These are phyloP conservation scores for Leersia perrieri DNA, from an alignment of 176 grass and related monocot genomes.

Conservation along the genomic window DNA sequence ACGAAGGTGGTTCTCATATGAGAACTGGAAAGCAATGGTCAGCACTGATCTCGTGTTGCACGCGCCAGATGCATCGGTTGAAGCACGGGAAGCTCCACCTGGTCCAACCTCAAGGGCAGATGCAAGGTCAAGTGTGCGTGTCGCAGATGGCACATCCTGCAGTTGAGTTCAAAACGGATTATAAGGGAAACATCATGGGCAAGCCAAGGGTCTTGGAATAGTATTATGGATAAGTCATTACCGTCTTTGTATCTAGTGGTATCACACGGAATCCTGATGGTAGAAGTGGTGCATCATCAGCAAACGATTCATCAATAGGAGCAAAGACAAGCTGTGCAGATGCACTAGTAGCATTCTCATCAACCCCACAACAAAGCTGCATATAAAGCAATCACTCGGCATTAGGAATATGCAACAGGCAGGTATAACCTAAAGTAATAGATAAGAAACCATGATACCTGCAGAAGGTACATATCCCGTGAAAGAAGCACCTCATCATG, in stretches of 20 bases:
- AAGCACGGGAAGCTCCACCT: slow-evolving; percentile 24
- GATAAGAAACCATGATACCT: slow-evolving; percentile 41
- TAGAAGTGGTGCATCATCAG: slow-evolving; percentile 79
- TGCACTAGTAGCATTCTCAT: slow-evolving; percentile 69
- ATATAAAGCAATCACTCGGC: neutral
- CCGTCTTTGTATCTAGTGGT: slow-evolving; percentile 71
- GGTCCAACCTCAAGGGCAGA: slow-evolving; percentile 82
- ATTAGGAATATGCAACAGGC: neutral
- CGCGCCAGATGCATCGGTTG: neutral
- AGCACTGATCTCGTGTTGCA: slow-evolving; percentile 62
- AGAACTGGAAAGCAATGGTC: slow-evolving; percentile 92
- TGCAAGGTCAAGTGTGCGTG: slow-evolving; percentile 84
- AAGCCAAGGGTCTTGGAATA: neutral
- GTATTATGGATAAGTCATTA: neutral
- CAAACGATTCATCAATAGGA: slow-evolving; percentile 93
- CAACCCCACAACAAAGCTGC: slow-evolving; percentile 83
- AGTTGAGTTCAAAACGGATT: neutral
- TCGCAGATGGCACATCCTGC: slow-evolving; percentile 49
- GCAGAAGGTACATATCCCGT: slow-evolving; percentile 80
- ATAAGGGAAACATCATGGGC: neutral
- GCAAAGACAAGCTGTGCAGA: slow-evolving; percentile 96
- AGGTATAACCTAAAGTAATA: neutral
- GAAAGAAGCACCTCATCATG: slow-evolving; percentile 78
- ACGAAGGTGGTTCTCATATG: slow-evolving; percentile 77
- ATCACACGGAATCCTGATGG: slow-evolving; percentile 94